Base-by-base conservation (phyloP, 2,329 filamentous ascomycete genomes). In the Verticillium longisporum region DNA sequence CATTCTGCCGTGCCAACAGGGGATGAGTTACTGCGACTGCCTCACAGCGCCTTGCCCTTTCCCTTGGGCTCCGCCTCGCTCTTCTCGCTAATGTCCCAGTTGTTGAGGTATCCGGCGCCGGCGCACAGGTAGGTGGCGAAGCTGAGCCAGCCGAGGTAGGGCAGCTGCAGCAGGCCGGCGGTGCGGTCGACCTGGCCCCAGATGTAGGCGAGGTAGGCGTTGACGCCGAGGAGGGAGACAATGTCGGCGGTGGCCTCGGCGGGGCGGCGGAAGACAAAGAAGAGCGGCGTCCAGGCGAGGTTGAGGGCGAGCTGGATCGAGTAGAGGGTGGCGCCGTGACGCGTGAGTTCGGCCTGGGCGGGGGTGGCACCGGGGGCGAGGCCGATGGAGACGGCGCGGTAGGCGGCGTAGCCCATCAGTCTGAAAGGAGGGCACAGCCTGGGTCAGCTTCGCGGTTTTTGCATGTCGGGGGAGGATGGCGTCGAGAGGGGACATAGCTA, bases 271-370 rank as follows among this genome's bases (percentile, higher is more conserved):
- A 88, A 71, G n/a, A 84, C 83, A 72, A 97, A 97, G 83, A 97
- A 97, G 11, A 97, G 83, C 13, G 94, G 94, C 84, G 92, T 97
- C 91, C 91, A 98, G 60, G 88, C 74, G 34, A 96, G 79, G 73
- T 97, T 97, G 58, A 97, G 80, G 11, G 83, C 90, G 6, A 97
- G 86, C 76, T 97, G 93, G 62, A 92, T 80, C 2, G 90, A 90
- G 79, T 97, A 97, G 34, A 97, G 82, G 0, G 89, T 91, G 61
- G 91, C 88, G 66, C 88, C 89, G 66, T 86, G 81, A 71, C 84
- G 84, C 59, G 89, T 86, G 60, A 85, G 76, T 38, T 78, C 74
- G 56, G 85, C 80, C n/a, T 83, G 84, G 45, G 76, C 73, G 34
- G 82, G 77, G 38, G 80, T 78, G 41, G 82, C 73, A 50, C 80